Evolutionary conservation across 2,329 filamentous ascomycete genomes (phyloP), one percentile per base, ranked within the genome.

Genomic region (Mycosphaerella sp.): DNA sequence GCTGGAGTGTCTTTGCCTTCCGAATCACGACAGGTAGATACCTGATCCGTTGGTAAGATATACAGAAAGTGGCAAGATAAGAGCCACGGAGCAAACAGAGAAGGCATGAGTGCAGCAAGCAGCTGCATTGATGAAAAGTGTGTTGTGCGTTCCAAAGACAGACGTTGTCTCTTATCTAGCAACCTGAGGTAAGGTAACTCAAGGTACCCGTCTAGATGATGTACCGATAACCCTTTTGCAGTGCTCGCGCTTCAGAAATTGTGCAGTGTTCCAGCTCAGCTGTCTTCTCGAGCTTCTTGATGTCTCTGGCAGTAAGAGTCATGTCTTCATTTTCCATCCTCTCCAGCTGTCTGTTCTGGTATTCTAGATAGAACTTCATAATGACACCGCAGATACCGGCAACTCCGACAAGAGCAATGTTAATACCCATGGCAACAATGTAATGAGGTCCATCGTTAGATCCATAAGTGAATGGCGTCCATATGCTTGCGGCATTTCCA

Each of bases 401-500:
- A 12, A 64, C 34, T 2, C 49, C 54, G 14, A 61, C 55, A 30
- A 68, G 50, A 3, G 60, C 66, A 32, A 67, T 62, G 41, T 66
- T 66, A 49, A 69, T 60, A 1, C 65, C 65, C 53, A 69, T 65
- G 1, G 66, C 65, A 6, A 57, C 59, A 10, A 60, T 57, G 46
- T 68, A 69, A 44, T 66, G 58, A 0, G 61, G 62, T 2, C 47
- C 49, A 13, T 58, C 53, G 16, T 44, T 53, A 2, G 57, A 49
- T 14, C 53, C 59, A 52, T 73, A 73, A 1, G 68, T 71, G 55
- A 68, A 72, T 0, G 70, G 69, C 7, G 70, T 72, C 65, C 64
- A 89, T 57, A 90, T 89, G 42, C 77, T 81, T 37, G 79, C 80
- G 9, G 77, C 75, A 64, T 90, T 89, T 14, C 78, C 80, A 8